Percentiles rank a stretch among this genome's conserved stretches.
These are phyloP conservation scores for Microthlaspi erraticum DNA, from an alignment of 345 rosid species.

Conservation along the genomic window DNA sequence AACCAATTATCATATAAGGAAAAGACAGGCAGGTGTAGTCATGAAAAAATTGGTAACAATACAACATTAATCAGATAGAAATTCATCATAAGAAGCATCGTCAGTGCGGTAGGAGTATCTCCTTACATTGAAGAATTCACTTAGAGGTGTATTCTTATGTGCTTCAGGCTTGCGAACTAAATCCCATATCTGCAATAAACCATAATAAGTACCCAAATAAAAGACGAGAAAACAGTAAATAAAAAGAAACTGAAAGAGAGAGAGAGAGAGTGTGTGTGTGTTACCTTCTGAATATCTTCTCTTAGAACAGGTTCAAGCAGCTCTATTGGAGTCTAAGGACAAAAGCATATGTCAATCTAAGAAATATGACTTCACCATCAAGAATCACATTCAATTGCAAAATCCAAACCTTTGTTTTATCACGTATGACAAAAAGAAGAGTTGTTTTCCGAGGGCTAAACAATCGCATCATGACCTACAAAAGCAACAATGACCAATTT, in stretches of 20 bases:
- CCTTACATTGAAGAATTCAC: slow-evolving; percentile 86
- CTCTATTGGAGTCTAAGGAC: slow-evolving; percentile 72
- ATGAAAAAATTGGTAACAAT: neutral
- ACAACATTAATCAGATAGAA: neutral
- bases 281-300: slow-evolving; percentile 85
- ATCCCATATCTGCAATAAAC: slow-evolving; percentile 77
- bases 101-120: neutral
- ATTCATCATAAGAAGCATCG: slow-evolving; percentile 15
- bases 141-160: slow-evolving; percentile 67
- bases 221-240: slow-evolving; percentile 16
- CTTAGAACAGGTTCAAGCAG: slow-evolving; percentile 66
- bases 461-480: slow-evolving; percentile 84
- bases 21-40: neutral
- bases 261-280: neutral
- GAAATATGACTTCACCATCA: slow-evolving; percentile 24
- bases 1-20: slow-evolving; percentile 19
- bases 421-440: slow-evolving; percentile 88
- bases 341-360: slow-evolving; percentile 16
- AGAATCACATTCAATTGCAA: slow-evolving; percentile 9
- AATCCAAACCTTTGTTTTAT: slow-evolving; percentile 70
- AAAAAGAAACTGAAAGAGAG: neutral
- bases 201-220: slow-evolving; percentile 18
- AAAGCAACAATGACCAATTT: slow-evolving; percentile 24
- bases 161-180: slow-evolving; percentile 74
- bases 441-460: slow-evolving; percentile 94